A percentile compares a stretch with the other conserved stretches of the same genome.
Evolutionary conservation across 2,329 filamentous ascomycete species (phyloP).

Genomic region (Paraphoma sp.): DNA sequence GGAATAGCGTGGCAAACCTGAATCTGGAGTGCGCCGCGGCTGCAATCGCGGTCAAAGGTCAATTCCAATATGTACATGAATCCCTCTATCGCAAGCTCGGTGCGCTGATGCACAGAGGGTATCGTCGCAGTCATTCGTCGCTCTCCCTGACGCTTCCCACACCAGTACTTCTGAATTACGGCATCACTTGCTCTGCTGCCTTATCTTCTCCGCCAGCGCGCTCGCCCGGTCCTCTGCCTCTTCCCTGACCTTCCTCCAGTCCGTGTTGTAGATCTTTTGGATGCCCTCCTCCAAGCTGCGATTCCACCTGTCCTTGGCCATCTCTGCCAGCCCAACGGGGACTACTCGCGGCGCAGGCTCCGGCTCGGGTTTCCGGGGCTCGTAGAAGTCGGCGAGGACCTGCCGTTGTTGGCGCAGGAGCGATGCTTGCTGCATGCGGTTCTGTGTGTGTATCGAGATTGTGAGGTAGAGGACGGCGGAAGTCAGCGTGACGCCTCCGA

Average conservation of each 20-base stretch:
- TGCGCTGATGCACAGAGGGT: conserved; percentile 13
- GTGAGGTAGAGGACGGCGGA: conserved; percentile 51
- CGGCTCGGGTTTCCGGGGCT: conserved; percentile 50
- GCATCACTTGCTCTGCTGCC: conserved; percentile 36
- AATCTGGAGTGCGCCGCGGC: not conserved
- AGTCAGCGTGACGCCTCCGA: conserved; percentile 59
- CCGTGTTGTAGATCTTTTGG: conserved; percentile 51
- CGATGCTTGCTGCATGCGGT: conserved; percentile 53
- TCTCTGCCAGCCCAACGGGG: conserved; percentile 52
- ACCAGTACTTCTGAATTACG: not conserved
- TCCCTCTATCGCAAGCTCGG: conserved; percentile 5
- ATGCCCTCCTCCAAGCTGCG: conserved; percentile 53
- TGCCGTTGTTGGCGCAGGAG: conserved; percentile 55
- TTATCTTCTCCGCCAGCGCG: conserved; percentile 42
- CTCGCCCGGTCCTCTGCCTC: conserved; percentile 50
- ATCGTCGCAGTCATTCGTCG: conserved; percentile 16
- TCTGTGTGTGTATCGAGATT: conserved; percentile 53
- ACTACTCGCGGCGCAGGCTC: conserved; percentile 49
- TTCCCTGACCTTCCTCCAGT: conserved; percentile 53
- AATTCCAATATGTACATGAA: conserved; percentile 7
- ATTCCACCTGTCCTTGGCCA: conserved; percentile 60
- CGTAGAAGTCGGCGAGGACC: conserved; percentile 53
- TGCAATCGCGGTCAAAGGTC: not conserved
- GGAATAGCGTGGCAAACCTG: not conserved
- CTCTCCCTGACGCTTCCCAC: conserved; percentile 1